phyloP scores from a whole-genome alignment of 2,329 filamentous ascomycete genomes.

The Lachnum nothofagi region DNA sequence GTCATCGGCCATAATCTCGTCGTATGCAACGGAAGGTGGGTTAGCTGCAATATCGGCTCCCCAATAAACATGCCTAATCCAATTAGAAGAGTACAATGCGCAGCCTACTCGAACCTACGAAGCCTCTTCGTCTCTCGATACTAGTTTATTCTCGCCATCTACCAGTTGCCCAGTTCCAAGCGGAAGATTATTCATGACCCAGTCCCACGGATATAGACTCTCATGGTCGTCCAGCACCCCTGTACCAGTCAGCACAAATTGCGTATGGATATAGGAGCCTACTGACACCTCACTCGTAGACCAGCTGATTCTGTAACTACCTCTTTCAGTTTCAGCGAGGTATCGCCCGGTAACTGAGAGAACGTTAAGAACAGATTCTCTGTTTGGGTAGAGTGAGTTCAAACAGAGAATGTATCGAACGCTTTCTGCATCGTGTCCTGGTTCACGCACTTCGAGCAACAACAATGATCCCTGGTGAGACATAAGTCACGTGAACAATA shows the following conservation, averaged over 20 bases:
- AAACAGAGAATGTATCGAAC: conserved; percentile 62
- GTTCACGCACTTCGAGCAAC: conserved; percentile 62
- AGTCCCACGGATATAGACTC: conserved; percentile 62
- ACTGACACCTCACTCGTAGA: conserved; percentile 48
- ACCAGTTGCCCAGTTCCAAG: conserved; percentile 25
- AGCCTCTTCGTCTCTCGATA: conserved; percentile 3
- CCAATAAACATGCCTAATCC: conserved; percentile 36
- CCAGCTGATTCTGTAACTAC: conserved; percentile 35
- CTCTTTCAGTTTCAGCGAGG: conserved; percentile 31
- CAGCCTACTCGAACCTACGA: conserved; percentile 24
- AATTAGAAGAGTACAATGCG: conserved; percentile 21
- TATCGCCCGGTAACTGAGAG: conserved; percentile 43
- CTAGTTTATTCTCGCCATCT: conserved; percentile 30
- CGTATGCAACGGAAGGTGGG: conserved; percentile 57
- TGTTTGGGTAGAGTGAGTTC: conserved; percentile 17
- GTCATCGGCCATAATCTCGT: conserved; percentile 53
- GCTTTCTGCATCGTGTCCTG: conserved; percentile 64
- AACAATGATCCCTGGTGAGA: conserved; percentile 59
- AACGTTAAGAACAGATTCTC: conserved; percentile 13
- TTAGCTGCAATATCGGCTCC: conserved; percentile 35
- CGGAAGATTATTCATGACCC: conserved; percentile 46
- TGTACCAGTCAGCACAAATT: conserved; percentile 32
- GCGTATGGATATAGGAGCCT: background rate
- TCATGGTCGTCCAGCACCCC: conserved; percentile 64
- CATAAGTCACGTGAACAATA: conserved; percentile 11